A percentile compares a stretch with the other conserved stretches of the same genome.
Conservation (phyloP, 805 yeast species). For the Hemisphaericaspora nanyangensis region DNA sequence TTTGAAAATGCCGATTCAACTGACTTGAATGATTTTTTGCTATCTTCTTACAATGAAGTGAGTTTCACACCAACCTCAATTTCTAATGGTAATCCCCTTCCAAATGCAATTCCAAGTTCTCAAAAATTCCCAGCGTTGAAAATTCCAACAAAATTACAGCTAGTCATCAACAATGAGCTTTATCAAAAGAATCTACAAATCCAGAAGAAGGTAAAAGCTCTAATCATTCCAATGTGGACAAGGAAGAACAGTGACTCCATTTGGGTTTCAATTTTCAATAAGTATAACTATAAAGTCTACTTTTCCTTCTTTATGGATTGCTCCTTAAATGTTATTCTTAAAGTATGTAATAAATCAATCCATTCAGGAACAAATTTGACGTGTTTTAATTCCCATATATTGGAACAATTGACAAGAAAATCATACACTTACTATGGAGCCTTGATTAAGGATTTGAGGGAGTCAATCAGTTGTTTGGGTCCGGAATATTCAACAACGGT, state of each 20-base stretch:
- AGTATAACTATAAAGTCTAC: constrained; percentile 26
- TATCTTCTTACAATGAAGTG: not conserved
- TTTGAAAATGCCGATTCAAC: not conserved
- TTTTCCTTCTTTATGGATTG: constrained; percentile 36
- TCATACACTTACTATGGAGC: constrained; percentile 32
- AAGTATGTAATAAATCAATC: constrained; percentile 8
- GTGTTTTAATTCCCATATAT: constrained; percentile 26
- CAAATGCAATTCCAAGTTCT: constrained; percentile 1
- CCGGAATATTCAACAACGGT: constrained; percentile 36
- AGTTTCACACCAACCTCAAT: not conserved
- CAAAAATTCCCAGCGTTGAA: not conserved
- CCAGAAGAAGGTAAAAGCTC: not conserved
- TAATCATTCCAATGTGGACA: constrained; percentile 23
- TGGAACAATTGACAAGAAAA: constrained; percentile 26
- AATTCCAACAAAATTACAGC: constrained; percentile 1
- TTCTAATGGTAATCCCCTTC: constrained; percentile 2
- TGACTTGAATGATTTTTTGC: not conserved
- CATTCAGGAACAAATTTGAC: constrained; percentile 9
- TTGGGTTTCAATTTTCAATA: constrained; percentile 30
- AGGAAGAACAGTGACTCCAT: constrained; percentile 16
- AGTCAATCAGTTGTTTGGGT: constrained; percentile 25
- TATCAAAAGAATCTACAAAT: constrained; percentile 2
- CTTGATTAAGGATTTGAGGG: constrained; percentile 31
- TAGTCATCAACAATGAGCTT: not conserved
- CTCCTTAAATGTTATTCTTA: constrained; percentile 23